A percentile compares a stretch with the other conserved stretches of the same genome.
Conservation (phyloP, 2,329 filamentous ascomycete species). For the Ophidiomyces ophidiicola region DNA sequence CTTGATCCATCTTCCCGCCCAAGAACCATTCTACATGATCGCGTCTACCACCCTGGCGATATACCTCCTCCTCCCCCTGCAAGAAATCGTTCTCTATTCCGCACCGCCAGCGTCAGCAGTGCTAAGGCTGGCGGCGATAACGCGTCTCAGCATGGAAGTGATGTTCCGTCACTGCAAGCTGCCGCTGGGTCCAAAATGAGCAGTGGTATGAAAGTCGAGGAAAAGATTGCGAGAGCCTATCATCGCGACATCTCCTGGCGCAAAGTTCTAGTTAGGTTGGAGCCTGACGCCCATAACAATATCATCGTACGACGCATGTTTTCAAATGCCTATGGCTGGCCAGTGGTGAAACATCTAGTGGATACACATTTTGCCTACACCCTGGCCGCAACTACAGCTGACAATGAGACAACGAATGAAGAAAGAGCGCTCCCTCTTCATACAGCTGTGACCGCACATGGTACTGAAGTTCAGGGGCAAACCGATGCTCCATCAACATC, state of each 20-base stretch:
- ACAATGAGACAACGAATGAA: conserved; percentile 52
- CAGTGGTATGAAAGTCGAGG: conserved; percentile 70
- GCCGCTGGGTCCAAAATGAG: background rate
- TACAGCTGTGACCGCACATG: conserved; percentile 48
- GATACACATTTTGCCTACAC: conserved; percentile 86
- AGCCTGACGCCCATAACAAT: conserved; percentile 97
- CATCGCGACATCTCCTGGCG: conserved; percentile 87
- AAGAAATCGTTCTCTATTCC: conserved; percentile 32
- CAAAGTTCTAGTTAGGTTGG: conserved; percentile 87
- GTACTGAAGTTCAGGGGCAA: conserved; percentile 48
- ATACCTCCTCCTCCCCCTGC: conserved; percentile 64
- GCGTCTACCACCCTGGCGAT: conserved; percentile 84
- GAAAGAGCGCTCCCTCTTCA: conserved; percentile 56
- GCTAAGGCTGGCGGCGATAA: conserved; percentile 7
- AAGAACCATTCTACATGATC: conserved; percentile 90
- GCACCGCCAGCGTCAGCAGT: conserved; percentile 15
- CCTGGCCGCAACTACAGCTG: conserved; percentile 50
- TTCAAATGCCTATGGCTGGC: conserved; percentile 94
- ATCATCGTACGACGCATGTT: conserved; percentile 95
- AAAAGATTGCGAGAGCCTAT: conserved; percentile 94
- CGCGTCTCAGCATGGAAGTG: conserved; percentile 1
- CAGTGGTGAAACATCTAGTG: conserved; percentile 85
- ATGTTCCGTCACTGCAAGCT: conserved; percentile 3
- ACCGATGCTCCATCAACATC: conserved; percentile 25
- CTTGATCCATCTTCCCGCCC: conserved; percentile 70